Evolutionary conservation across 768 basidiomycete genomes (phyloP).

Genomic region (Termitomyces sp.): DNA sequence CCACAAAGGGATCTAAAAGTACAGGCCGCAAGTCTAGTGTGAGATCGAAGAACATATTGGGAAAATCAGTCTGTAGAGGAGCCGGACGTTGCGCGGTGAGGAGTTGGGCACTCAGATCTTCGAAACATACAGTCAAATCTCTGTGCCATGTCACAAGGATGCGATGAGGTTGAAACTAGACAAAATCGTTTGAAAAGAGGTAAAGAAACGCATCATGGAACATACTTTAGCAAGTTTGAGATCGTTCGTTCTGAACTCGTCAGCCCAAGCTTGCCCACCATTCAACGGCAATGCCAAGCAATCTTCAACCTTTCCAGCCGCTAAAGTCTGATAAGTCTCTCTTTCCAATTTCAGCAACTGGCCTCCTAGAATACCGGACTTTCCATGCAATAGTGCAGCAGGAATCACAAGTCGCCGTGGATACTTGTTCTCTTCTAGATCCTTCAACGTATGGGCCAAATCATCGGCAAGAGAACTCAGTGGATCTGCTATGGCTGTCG

Average conservation of each 20-base stretch:
- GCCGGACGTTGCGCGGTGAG: conserved; percentile 41
- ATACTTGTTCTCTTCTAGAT: conserved; percentile 32
- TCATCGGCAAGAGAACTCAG: conserved; percentile 30
- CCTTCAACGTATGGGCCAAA: conserved; percentile 37
- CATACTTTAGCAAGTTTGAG: conserved; percentile 55
- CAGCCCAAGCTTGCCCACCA: conserved; percentile 58
- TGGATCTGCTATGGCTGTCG: conserved; percentile 6
- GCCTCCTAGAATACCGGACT: conserved; percentile 37
- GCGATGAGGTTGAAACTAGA: conserved; percentile 58
- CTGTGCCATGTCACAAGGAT: conserved; percentile 60
- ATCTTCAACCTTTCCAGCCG: conserved; percentile 15
- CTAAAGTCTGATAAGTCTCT: conserved; percentile 41
- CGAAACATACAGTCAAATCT: conserved; percentile 66
- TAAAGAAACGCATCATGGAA: background rate
- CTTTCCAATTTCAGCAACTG: conserved; percentile 44
- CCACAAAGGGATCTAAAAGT: conserved; percentile 41
- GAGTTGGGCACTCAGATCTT: conserved; percentile 71
- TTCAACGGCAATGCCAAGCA: conserved; percentile 32
- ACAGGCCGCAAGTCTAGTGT: conserved; percentile 54
- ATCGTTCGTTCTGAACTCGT: conserved; percentile 44
- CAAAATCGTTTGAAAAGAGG: background rate
- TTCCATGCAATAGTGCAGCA: conserved; percentile 30
- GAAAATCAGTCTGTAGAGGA: conserved; percentile 60
- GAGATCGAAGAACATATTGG: conserved; percentile 56
- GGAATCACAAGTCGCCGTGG: conserved; percentile 34